Percentiles rank a stretch among this genome's conserved stretches.
Evolutionary conservation across 305 asterid genomes (phyloP).

Genomic region (Andrographis paniculata): DNA sequence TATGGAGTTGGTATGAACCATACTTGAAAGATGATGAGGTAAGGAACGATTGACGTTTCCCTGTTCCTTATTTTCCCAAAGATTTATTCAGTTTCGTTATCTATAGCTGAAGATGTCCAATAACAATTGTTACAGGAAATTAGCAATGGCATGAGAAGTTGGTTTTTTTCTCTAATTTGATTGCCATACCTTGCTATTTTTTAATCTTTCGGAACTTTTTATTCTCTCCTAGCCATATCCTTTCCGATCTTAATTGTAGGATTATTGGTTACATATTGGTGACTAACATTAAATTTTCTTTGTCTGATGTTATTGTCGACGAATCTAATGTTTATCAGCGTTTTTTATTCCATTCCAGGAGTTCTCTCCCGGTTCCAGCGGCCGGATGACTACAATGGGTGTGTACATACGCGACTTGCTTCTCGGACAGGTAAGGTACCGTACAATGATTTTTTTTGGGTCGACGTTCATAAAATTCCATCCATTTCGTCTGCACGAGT

Average conservation of each 20-base stretch:
- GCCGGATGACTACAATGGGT: slow-evolving; percentile 90
- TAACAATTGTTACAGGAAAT: too few species aligned
- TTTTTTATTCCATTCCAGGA: slow-evolving; percentile 55
- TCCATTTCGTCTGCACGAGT: too few species aligned
- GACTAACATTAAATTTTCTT: slow-evolving; percentile 7
- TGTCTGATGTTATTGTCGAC: slow-evolving; percentile 4
- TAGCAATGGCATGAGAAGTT: too few species aligned
- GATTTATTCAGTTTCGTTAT: neutral
- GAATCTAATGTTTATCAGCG: slow-evolving; percentile 5
- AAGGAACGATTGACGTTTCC: slow-evolving; percentile 36
- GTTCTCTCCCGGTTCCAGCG: slow-evolving; percentile 89
- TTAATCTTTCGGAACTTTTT: too few species aligned
- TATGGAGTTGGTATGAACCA: slow-evolving; percentile 94
- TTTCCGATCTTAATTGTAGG: too few species aligned
- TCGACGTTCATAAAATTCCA: too few species aligned
- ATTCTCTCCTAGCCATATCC: too few species aligned
- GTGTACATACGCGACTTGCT: slow-evolving; percentile 89
- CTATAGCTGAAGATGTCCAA: neutral
- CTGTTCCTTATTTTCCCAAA: slow-evolving; percentile 18
- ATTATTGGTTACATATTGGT: too few species aligned
- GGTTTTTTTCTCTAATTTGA: too few species aligned
- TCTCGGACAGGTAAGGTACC: slow-evolving; percentile 78
- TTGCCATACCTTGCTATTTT: too few species aligned
- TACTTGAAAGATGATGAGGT: slow-evolving; percentile 97
- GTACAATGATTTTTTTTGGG: neutral